Base-by-base conservation (phyloP, 306 rosid genomes). In the Rubus parviflorus region DNA sequence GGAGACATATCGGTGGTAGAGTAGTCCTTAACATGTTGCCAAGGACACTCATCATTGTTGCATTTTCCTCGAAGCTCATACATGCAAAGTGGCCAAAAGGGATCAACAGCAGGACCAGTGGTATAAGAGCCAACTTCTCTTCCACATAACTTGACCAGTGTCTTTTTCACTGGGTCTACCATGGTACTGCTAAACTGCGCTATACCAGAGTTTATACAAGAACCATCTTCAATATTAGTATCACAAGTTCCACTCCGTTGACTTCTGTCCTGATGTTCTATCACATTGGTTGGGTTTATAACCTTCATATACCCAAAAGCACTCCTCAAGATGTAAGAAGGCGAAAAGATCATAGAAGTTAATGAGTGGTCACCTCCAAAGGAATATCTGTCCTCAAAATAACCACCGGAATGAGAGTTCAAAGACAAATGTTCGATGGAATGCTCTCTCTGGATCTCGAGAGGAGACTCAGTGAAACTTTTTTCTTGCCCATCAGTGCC, bases 41-140 rank as follows among this genome's bases (percentile, higher is more conserved):
- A 95, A 68, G 97, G 97, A 66, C 97, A 95, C 82, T 90, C 97
- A 17, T 95, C 95, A 83, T 95, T 88, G 93, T 95, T 95, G 92
- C 98, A 95, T 85, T 92, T 95, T 85, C 98, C 98, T 78, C 98
- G 97, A 56, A 95, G 97, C 74, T 92, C 98, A 88, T 77, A 95
- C 92, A 90, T 88, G 87, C 98, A 95, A 79, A 92, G 97, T 1
- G 98, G 98, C 97, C 93, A 89, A 82, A 87, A 89, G 8, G 96
- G 93, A 79, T 95, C 97, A 81, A 95, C 87, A 9, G 86, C 74
- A 57, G 88, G 73, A 76, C 85, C 86, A 82, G 81, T 75, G 68
- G 87, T 82, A 80, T 89, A 90, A 79, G 92, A 87, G 76, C 93
- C 88, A 68, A 46, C 30, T 78, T 89, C 93, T 68, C 80, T 87